Evolutionary conservation across 1,284 basidiomycete species (phyloP), one percentile per base, ranked within the genome.

Genomic region (Pulveroboletus sp.): DNA sequence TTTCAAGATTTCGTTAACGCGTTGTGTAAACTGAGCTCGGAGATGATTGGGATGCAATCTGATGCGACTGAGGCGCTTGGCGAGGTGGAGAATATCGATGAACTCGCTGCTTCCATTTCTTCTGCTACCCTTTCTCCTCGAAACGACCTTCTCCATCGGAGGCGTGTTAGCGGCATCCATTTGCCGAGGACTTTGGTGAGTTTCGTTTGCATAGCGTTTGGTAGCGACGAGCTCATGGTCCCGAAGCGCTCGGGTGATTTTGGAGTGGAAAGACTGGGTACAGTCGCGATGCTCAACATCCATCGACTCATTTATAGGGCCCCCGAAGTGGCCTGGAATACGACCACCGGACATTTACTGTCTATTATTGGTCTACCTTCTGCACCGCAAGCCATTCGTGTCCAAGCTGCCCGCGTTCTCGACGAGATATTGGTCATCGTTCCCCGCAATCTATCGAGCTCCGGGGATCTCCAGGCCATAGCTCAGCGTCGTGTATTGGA

Each of bases 1-100:
- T 97, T 96, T 74, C 81, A 80, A 38, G 81, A 86, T 61, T 98
- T 98, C 63, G 78, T 95, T 28, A 80, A 81, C 22, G 89, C 95
- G 0, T 75, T 98, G 45, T 96, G 94, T 70, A 87, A 83, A 63
- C 76, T 98, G 25, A 95, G 92, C 69, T 82, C 84, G 8, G 92
- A 93, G 71, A 96, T 96, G 92, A 85, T 96, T 33, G 87, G 89
- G 31, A 87, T 95, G 84, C 86, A 91, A 70, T 81, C 81, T 4
- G 80, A 80, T 48, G 68, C 65, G 54, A 49, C 72, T 69, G 29
- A 65, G 65, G 20, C 61, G 67, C 36, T 63, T 66, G 59, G 55
- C 47, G 76, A 73, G 22, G 64, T 67, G 22, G 79, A 82, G 40
- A 73, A 72, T 40, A 72, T 72, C n/a, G 65, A 84, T 20, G 80